These are phyloP conservation scores for Elasticomyces elasticus DNA, from an alignment of 495 filamentous ascomycete genomes.

Conservation along the genomic window DNA sequence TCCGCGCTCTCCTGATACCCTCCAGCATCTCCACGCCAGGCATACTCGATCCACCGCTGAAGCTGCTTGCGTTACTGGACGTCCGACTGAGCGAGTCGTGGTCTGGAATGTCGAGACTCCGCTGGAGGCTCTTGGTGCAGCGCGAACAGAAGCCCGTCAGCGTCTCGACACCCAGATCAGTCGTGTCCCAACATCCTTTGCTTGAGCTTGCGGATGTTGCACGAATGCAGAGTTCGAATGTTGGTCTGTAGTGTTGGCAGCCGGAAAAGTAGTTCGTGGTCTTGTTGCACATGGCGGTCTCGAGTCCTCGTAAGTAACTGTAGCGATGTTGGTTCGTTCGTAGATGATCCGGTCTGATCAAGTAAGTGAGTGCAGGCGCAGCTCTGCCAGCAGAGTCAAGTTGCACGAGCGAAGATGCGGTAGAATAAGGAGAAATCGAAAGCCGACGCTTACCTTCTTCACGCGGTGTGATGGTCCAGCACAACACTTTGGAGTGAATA, in stretches of 20 bases:
- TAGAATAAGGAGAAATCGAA: background rate
- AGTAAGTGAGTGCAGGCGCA: background rate
- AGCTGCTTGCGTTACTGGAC: background rate
- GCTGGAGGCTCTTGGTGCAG: background rate
- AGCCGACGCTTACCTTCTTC: background rate
- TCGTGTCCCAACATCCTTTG: constrained; percentile 2
- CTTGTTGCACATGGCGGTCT: constrained; percentile 9
- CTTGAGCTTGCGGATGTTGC: constrained; percentile 1
- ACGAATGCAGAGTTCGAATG: constrained; percentile 11
- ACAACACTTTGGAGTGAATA: background rate
- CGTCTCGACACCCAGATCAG: constrained; percentile 8
- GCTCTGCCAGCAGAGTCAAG: background rate
- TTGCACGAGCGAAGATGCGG: background rate
- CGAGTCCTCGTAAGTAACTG: too few relatives aligned
- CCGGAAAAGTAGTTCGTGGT: constrained; percentile 3
- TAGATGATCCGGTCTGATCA: too few relatives aligned
- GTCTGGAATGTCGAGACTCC: background rate
- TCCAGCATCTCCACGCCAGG: background rate
- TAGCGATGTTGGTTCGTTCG: too few relatives aligned
- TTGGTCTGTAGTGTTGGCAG: constrained; percentile 4
- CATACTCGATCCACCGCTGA: background rate
- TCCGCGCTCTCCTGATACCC: background rate
- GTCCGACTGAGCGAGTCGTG: background rate
- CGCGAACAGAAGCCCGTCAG: background rate
- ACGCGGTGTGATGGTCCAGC: background rate